Conservation (phyloP, 495 filamentous ascomycete genomes). For the Penicillium paxilli region DNA sequence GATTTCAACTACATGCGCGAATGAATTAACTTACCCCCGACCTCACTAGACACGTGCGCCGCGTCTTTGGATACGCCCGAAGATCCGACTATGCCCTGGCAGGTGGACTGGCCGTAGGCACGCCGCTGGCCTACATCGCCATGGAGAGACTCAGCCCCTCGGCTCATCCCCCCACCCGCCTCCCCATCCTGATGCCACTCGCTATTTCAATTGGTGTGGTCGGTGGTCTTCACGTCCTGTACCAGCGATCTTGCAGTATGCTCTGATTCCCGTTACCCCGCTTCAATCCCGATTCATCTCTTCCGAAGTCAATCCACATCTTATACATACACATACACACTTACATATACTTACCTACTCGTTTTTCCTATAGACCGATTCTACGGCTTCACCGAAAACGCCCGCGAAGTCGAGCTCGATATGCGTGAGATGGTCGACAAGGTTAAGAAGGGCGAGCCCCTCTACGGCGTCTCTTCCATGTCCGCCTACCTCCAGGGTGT, state of each 20-base stretch:
- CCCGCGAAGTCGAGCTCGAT: conserved; percentile 88
- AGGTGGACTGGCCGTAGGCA: conserved; percentile 60
- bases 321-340: too few relatives aligned
- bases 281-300: background rate
- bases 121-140: conserved; percentile 68
- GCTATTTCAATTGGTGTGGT: conserved; percentile 65
- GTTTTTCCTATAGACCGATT: conserved; percentile 61
- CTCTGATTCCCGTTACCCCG: background rate
- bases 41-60: conserved; percentile 77
- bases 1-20: background rate
- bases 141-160: conserved; percentile 86
- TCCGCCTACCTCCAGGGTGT: conserved; percentile 91
- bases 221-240: conserved; percentile 78
- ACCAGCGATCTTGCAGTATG: conserved; percentile 69
- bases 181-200: conserved; percentile 80
- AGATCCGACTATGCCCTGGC: conserved; percentile 76
- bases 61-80: conserved; percentile 85
- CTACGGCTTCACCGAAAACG: conserved; percentile 91
- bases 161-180: conserved; percentile 73
- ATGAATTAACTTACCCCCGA: background rate
- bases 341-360: too few relatives aligned
- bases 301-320: too few relatives aligned
- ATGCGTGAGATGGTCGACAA: conserved; percentile 97
- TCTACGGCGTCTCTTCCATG: conserved; percentile 81
- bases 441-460: conserved; percentile 84